A percentile compares a stretch with the other conserved stretches of the same genome.
phyloP scores from a whole-genome alignment of 192 early-diverging fungal genomes.

The Backusella morwellensis region DNA sequence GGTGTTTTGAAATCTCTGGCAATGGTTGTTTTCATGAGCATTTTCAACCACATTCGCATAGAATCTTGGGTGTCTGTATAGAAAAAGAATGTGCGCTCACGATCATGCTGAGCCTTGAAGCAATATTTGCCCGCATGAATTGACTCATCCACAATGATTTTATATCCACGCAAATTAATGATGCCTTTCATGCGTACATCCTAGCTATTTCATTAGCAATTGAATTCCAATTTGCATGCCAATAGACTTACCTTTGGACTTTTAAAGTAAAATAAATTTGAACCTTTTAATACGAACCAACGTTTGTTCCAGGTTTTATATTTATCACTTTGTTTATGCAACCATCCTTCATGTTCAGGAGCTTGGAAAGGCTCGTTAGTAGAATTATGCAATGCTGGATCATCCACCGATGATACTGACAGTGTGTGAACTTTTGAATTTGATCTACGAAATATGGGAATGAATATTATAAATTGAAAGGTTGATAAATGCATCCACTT shows the following conservation, averaged over 20 bases:
- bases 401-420: slow-evolving; percentile 14
- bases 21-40: slow-evolving; percentile 66
- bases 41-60: slow-evolving; percentile 56
- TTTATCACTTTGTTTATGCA: slow-evolving; percentile 58
- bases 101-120: slow-evolving; percentile 60
- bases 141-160: slow-evolving; percentile 59
- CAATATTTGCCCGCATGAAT: slow-evolving; percentile 59
- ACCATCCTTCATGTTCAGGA: slow-evolving; percentile 60
- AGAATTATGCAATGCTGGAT: not conserved
- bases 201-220: not conserved
- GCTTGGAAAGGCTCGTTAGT: slow-evolving; percentile 20
- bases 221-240: not conserved
- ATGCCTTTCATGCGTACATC: slow-evolving; percentile 53
- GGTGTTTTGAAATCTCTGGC: slow-evolving; percentile 50
- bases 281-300: slow-evolving; percentile 61
- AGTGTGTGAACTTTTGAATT: slow-evolving; percentile 5
- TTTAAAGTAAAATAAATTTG: slow-evolving; percentile 59
- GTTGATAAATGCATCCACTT: not conserved
- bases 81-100: slow-evolving; percentile 57
- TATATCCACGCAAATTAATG: slow-evolving; percentile 59
- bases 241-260: slow-evolving; percentile 38
- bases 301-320: slow-evolving; percentile 62
- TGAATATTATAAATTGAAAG: not conserved
- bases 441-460: not conserved
- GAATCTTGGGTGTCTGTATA: slow-evolving; percentile 52